phyloP scores from a whole-genome alignment of 1,284 basidiomycete species.

The Ceratobasidium sp. region DNA sequence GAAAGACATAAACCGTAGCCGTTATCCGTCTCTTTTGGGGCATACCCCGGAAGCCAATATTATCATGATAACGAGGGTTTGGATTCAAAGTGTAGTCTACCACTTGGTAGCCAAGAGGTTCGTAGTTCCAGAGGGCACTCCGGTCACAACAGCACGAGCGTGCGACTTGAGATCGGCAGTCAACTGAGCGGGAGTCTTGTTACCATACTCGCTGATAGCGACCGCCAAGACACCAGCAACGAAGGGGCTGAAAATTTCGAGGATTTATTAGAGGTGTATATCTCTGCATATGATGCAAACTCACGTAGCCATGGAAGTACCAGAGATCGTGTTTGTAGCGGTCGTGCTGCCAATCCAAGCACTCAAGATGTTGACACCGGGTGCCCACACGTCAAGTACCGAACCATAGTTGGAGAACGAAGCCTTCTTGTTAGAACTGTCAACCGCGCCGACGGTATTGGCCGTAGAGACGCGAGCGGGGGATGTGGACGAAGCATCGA shows the following conservation, averaged over 20 bases:
- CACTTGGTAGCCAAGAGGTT: slow-evolving; percentile 30
- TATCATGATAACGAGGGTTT: neutral
- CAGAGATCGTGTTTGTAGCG: slow-evolving; percentile 74
- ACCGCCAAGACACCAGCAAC: slow-evolving; percentile 25
- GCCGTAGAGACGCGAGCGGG: slow-evolving; percentile 74
- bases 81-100: neutral
- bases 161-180: slow-evolving; percentile 20
- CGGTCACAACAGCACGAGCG: neutral
- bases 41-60: neutral
- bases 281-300: neutral
- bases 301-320: slow-evolving; percentile 68
- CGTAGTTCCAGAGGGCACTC: slow-evolving; percentile 25
- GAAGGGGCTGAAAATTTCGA: neutral
- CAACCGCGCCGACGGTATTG: slow-evolving; percentile 87
- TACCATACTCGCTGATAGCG: slow-evolving; percentile 15
- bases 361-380: slow-evolving; percentile 78
- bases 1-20: neutral
- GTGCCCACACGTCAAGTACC: slow-evolving; percentile 44
- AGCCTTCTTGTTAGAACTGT: slow-evolving; percentile 80
- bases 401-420: slow-evolving; percentile 85
- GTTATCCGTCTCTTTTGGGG: neutral
- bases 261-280: neutral
- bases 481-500: slow-evolving; percentile 53
- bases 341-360: slow-evolving; percentile 70
- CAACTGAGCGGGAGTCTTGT: slow-evolving; percentile 31